phyloP scores from a whole-genome alignment of 306 rosid genomes.

The Cucurbita argyrosperma region DNA sequence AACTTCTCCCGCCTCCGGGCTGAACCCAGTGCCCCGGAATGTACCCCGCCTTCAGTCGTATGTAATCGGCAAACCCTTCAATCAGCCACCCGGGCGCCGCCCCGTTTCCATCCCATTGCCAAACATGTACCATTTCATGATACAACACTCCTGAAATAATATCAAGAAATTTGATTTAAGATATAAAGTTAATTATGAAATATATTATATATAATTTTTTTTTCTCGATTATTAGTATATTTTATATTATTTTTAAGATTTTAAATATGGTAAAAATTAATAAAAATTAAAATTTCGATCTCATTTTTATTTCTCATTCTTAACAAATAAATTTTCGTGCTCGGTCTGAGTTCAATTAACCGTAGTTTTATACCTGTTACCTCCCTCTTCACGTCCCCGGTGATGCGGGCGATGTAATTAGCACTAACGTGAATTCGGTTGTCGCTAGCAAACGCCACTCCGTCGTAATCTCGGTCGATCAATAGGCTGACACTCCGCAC shows the following conservation, averaged over 20 bases:
- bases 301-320: too few species aligned
- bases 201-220: too few species aligned
- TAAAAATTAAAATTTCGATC: too few species aligned
- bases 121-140: conserved; percentile 22
- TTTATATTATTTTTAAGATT: too few species aligned
- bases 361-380: not conserved
- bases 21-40: conserved; percentile 15
- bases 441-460: conserved; percentile 7
- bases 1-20: conserved; percentile 19
- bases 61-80: conserved; percentile 40
- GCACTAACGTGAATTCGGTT: conserved; percentile 25
- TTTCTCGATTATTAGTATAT: too few species aligned
- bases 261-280: too few species aligned
- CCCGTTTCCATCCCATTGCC: conserved; percentile 14
- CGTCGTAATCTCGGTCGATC: conserved; percentile 11
- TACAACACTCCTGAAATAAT: conserved; percentile 3
- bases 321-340: too few species aligned
- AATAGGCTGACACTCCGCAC: conserved; percentile 10
- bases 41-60: conserved; percentile 28
- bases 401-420: conserved; percentile 1
- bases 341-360: too few species aligned
- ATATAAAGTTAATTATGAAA: too few species aligned
- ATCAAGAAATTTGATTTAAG: too few species aligned
- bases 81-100: conserved; percentile 11
- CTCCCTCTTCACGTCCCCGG: conserved; percentile 13